Conservation (phyloP, 768 basidiomycete species). For the Butyriboletus loyo region DNA sequence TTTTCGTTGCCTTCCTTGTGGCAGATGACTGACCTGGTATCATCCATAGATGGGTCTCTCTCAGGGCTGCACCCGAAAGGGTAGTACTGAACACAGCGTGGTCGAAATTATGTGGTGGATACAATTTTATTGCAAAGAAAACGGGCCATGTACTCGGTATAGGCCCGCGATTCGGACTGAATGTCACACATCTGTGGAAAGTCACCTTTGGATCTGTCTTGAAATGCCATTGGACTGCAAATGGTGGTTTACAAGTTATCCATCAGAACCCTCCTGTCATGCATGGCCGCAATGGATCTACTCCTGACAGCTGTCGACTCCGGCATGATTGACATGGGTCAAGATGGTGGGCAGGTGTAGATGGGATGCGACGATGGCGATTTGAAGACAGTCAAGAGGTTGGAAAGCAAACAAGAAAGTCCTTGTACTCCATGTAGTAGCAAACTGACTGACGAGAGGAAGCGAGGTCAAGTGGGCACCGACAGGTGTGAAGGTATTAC, state of each 20-base stretch:
- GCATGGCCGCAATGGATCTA: slow-evolving; percentile 1
- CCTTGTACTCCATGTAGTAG: too few species aligned
- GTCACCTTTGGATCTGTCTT: slow-evolving; percentile 11
- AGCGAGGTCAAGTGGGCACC: too few species aligned
- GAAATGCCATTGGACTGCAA: slow-evolving; percentile 1
- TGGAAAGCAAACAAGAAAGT: too few species aligned
- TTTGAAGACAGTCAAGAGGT: too few species aligned
- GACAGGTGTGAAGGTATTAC: too few species aligned
- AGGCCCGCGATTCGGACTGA: slow-evolving; percentile 3
- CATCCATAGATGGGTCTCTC: background rate
- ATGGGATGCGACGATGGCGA: too few species aligned
- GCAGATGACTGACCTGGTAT: background rate
- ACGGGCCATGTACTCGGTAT: background rate
- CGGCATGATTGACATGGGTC: background rate
- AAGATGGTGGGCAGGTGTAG: too few species aligned
- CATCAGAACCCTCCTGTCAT: slow-evolving; percentile 21
- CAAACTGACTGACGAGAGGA: too few species aligned
- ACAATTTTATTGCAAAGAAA: background rate
- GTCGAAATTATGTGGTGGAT: background rate
- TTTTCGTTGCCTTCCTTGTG: background rate
- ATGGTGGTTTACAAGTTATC: slow-evolving; percentile 14
- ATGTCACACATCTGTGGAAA: slow-evolving; percentile 8
- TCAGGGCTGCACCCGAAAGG: background rate
- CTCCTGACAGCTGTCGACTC: background rate
- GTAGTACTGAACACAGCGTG: background rate